These are phyloP conservation scores for Fomitopsis pulvina DNA, from an alignment of 768 basidiomycete genomes.

Conservation along the genomic window DNA sequence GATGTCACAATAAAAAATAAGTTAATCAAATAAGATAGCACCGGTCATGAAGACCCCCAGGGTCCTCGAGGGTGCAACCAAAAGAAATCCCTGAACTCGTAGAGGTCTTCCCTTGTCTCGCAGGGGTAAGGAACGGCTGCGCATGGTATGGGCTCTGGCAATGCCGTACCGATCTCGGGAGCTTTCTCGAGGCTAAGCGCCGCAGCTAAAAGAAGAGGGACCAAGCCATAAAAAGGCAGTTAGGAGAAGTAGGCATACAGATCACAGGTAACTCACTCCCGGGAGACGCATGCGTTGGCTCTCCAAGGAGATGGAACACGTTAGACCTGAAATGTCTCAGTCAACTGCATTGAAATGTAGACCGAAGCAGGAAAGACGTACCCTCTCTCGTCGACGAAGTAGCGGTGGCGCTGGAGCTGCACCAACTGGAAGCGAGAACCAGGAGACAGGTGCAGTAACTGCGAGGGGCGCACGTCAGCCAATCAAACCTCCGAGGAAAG, in stretches of 20 bases:
- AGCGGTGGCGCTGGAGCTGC: constrained; percentile 12
- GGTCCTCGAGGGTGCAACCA: constrained; percentile 15
- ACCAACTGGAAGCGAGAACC: constrained; percentile 8
- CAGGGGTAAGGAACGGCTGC: neutral
- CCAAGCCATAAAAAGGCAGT: too few species aligned
- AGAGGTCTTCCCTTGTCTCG: neutral
- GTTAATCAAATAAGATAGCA: neutral
- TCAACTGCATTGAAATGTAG: neutral
- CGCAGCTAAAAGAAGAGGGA: neutral
- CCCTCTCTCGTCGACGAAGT: constrained; percentile 17
- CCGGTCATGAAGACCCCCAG: constrained; percentile 6
- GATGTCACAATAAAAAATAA: neutral
- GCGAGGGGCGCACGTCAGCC: neutral
- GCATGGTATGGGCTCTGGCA: constrained; percentile 5
- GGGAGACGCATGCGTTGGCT: neutral
- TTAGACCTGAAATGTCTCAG: neutral
- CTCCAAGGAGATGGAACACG: neutral
- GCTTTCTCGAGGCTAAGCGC: neutral
- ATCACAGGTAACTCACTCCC: neutral
- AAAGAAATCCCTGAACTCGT: constrained; percentile 8
- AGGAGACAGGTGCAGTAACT: constrained; percentile 13
- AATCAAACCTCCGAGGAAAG: neutral
- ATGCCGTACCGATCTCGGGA: constrained; percentile 4
- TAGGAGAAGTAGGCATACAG: neutral
- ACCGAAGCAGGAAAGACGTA: constrained; percentile 1